Evolutionary conservation across 495 filamentous ascomycete species (phyloP), one percentile per base, ranked within the genome.

Genomic region (Cenococcum geophilum): DNA sequence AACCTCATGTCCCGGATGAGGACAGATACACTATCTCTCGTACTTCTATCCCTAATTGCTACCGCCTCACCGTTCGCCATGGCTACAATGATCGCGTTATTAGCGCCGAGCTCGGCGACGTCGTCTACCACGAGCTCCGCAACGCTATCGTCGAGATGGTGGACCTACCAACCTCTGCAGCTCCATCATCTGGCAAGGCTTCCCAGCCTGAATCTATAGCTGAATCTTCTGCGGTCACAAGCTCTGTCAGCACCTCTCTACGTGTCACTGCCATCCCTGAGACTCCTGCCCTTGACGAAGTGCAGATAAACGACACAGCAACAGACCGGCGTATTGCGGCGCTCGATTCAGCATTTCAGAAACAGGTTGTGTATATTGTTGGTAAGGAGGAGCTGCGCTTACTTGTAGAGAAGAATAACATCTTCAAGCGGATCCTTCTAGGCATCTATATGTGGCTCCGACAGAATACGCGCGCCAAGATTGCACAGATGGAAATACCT

Each of bases 301-400:
- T 16, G 16, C 25, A 18, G 49, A 18, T 23, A 16, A 52, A 52
- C 8, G 49, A 52, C 23, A 16, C 49, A 16, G 21, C 49, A 5
- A 16, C 16, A 27, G 49, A 52, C 14, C 18, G 23, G 16, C 49
- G 49, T 16, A 52, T 52, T 52, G 21, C 21, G 10, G n/a, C 21
- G 23, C 70, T 89, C 0, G 78, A 85, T 20, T 64, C 72, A 0
- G 83, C 84, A 2, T 85, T 79, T 58, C 74, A 76, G 14, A 76
- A 75, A 34, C 84, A 85, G 64, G 76, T 86, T 42, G 71, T 86
- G 36, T 88, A 89, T 64, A 77, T 89, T 18, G 76, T 88, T n/a
- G 86, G 86, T 12, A 89, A 89, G 67, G 86, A 88, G 62, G 79
- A 87, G 74, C 78, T 89, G 77, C 74, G 74, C 16, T 76, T 88